Evolutionary conservation across 192 early-diverging fungal genomes (phyloP), one percentile per base, ranked within the genome.

Genomic region (Oehlia diaphana): DNA sequence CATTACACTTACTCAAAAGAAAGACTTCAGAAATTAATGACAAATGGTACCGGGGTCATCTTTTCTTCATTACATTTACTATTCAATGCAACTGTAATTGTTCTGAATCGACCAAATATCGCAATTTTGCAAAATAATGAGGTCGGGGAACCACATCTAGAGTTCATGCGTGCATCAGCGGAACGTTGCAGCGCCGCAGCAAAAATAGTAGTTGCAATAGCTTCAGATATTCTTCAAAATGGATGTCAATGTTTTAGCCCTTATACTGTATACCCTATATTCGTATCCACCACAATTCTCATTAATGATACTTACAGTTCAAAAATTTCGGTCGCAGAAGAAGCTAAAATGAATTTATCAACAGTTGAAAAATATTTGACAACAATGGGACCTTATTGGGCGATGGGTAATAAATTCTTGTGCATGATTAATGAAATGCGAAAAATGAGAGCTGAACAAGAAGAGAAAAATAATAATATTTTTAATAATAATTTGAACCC

Each of bases 221-320:
- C 87, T 9, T 76, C 84, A 14, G 84, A 78, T 65, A 77, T 88
- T 33, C 64, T 84, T 37, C 58, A 74, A 14, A 65, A 79, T 4
- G 64, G 79, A 7, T 70, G 77, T 28, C 64, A 82, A 21, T 78
- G 71, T 71, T 82, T 86, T 64, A 84, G 85, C 3, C 82, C 86
- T 1, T 90, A 86, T 65, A 82, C 86, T 33, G 66, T 85, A 2
- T 90, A 90, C 49, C 82, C 85, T 9, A 76, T 86, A 9, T 90
- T 86, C 50, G 87, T 85, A 0, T 83, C 84, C 2, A 85, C 87
- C 3, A 88, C 89, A 21, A 84, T 90, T 66, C 86, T 84, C 70
- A 84, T 88, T 19, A 87, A 83, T 31, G 83, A 86, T 19, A 81
- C 84, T 4, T 87, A 87, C 72, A 84, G 84, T 16, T 61, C 65